Evolutionary conservation across 768 basidiomycete species (phyloP).

Genomic region (Cystoderma amianthinum): DNA sequence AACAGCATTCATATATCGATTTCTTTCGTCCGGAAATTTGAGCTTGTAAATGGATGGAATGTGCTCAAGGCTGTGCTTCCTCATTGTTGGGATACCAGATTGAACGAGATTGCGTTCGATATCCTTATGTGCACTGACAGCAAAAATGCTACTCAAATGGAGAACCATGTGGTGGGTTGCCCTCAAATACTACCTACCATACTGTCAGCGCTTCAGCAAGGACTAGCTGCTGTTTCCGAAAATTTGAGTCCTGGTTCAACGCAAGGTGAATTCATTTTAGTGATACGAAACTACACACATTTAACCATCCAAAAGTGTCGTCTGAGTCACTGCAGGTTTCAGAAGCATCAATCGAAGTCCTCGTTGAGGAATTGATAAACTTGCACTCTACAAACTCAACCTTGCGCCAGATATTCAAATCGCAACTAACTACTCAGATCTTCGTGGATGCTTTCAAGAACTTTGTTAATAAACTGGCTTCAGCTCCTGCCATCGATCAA

Average conservation of each 20-base stretch:
- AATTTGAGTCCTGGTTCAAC: too few species aligned
- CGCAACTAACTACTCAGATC: slow-evolving; percentile 58
- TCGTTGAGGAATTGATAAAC: slow-evolving; percentile 65
- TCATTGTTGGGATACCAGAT: slow-evolving; percentile 54
- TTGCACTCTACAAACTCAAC: slow-evolving; percentile 57
- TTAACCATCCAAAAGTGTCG: slow-evolving; percentile 8
- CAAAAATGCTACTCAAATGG: slow-evolving; percentile 1
- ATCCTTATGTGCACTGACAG: slow-evolving; percentile 41
- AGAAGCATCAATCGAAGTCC: slow-evolving; percentile 42
- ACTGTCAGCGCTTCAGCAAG: slow-evolving; percentile 57
- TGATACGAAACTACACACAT: not conserved
- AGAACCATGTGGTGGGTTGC: slow-evolving; percentile 38
- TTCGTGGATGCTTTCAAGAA: slow-evolving; percentile 60
- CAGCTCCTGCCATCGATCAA: slow-evolving; percentile 29
- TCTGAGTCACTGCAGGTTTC: slow-evolving; percentile 18
- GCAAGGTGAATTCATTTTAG: too few species aligned
- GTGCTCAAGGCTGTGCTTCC: slow-evolving; percentile 66
- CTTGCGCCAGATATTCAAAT: slow-evolving; percentile 70
- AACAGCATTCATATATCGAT: slow-evolving; percentile 46
- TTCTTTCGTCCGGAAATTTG: slow-evolving; percentile 77
- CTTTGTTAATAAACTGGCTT: slow-evolving; percentile 39
- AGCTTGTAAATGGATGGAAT: slow-evolving; percentile 80
- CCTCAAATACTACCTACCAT: slow-evolving; percentile 70
- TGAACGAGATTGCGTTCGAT: slow-evolving; percentile 66
- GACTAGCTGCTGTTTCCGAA: slow-evolving; percentile 37